Evolutionary conservation across 768 basidiomycete genomes (phyloP), one percentile per base, ranked within the genome.

Genomic region (Lactifluus subvellereus): DNA sequence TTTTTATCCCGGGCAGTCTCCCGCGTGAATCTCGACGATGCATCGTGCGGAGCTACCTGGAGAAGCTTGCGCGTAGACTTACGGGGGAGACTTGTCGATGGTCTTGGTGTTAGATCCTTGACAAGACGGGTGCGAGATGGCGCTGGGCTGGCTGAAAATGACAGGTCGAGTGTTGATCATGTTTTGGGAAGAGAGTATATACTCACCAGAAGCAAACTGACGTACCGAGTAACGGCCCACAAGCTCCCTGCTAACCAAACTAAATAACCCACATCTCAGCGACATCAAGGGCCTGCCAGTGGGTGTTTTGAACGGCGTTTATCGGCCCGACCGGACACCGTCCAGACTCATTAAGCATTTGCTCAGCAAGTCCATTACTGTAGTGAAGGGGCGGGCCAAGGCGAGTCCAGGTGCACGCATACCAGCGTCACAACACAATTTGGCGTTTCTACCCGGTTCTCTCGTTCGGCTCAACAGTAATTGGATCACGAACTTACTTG

Each of bases 91-190:
- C 57, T 52, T 7, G 33, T 16, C 27, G 35, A n/a, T 59, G 27
- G 32, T 30, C 43, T 56, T 9, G 66, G 66, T 7, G 57, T 57
- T 27, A 67, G 66, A 14, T 67, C 66, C 50, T 67, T 66, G 32
- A 61, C 60, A 6, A 67, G 66, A 42, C 64, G 66, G 16, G 60
- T 66, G n/a, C 66, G 64, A 43, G 66, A 66, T n/a, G 64, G 16
- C 7, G 42, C 38, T 27, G 80, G 18, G 64, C 79, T 30, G 72
- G 77, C 22, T 86, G 83, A 14, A 27, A 16, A 6, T 13, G 16
- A 27, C 16, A 38, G 0, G 55, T 62, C 10, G 4, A 2, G 7
- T 38, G 18, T 16, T 38, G 35, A 51, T 37, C 10, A 1, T 30
- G 8, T 9, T 14, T 38, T 8, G 8, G 37, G 27, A n/a, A 38